Percentiles rank a stretch among this genome's conserved stretches.
phyloP scores from a whole-genome alignment of 371 early-diverging fungal genomes.

The Mucor sp. region DNA sequence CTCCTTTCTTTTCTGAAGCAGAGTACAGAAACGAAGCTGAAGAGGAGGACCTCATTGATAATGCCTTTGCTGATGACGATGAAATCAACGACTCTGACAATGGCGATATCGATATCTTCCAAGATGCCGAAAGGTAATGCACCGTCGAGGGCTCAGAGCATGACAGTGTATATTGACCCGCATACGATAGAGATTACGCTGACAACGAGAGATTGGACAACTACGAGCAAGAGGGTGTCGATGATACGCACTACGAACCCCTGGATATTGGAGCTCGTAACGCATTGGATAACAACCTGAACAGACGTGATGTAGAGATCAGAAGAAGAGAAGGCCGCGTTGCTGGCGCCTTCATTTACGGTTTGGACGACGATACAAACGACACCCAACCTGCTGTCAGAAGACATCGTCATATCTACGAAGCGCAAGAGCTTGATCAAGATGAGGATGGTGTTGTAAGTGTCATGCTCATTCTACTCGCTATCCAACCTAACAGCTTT shows the following conservation, averaged over 20 bases:
- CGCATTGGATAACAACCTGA: conserved; percentile 78
- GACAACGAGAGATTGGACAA: conserved; percentile 73
- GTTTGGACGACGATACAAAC: conserved; percentile 54
- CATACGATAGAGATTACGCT: conserved; percentile 68
- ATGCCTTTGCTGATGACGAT: conserved; percentile 46
- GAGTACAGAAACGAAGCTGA: conserved; percentile 42
- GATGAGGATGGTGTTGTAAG: conserved; percentile 68
- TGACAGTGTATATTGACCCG: not conserved
- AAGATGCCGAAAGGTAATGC: conserved; percentile 69
- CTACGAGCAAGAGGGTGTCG: conserved; percentile 79
- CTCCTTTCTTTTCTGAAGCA: conserved; percentile 48
- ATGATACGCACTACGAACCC: conserved; percentile 74
- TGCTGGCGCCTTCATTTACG: conserved; percentile 87
- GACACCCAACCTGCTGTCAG: conserved; percentile 64
- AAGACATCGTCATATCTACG: conserved; percentile 63
- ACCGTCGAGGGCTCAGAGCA: too few species aligned
- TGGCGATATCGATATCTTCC: conserved; percentile 83
- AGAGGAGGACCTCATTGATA: conserved; percentile 29
- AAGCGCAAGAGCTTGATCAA: conserved; percentile 55
- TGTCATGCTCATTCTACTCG: not conserved
- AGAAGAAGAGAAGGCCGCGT: conserved; percentile 73
- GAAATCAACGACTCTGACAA: conserved; percentile 61
- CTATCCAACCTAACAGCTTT: not conserved
- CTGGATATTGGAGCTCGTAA: conserved; percentile 76
- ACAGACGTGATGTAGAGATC: conserved; percentile 81